phyloP scores from a whole-genome alignment of 306 rosid genomes.

The Malus asiatica region DNA sequence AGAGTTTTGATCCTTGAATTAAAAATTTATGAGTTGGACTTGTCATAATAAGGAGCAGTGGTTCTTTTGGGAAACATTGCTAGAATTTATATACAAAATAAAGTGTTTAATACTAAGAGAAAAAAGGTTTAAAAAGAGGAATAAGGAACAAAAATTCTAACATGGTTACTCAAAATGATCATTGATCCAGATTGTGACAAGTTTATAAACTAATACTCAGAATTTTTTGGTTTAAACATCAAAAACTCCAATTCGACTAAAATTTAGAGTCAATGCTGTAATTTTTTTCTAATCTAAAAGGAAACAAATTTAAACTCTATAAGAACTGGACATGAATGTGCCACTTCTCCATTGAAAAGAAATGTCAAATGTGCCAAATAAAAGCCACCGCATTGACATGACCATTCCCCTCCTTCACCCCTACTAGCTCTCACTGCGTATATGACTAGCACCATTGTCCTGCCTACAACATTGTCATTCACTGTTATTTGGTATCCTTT shows the following conservation, averaged over 20 bases:
- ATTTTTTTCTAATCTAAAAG: background rate
- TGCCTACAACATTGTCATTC: background rate
- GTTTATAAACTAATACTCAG: background rate
- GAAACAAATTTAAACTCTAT: background rate
- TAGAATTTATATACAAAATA: too few species aligned
- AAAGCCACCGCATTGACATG: background rate
- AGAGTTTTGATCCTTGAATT: too few species aligned
- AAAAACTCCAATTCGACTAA: too few species aligned
- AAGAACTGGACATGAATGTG: background rate
- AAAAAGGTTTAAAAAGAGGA: too few species aligned
- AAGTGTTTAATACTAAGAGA: too few species aligned
- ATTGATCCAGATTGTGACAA: background rate
- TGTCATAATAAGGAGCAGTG: background rate
- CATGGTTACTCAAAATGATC: background rate
- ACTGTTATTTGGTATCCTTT: background rate
- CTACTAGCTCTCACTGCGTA: background rate
- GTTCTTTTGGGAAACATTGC: too few species aligned
- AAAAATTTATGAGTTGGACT: background rate
- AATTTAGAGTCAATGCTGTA: too few species aligned
- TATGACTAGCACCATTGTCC: background rate
- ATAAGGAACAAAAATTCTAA: too few species aligned
- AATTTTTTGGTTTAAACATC: too few species aligned
- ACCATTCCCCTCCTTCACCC: background rate
- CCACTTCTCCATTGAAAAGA: background rate
- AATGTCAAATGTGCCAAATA: background rate